phyloP scores from a whole-genome alignment of 805 yeast genomes.

The Ogataea glucozyma region DNA sequence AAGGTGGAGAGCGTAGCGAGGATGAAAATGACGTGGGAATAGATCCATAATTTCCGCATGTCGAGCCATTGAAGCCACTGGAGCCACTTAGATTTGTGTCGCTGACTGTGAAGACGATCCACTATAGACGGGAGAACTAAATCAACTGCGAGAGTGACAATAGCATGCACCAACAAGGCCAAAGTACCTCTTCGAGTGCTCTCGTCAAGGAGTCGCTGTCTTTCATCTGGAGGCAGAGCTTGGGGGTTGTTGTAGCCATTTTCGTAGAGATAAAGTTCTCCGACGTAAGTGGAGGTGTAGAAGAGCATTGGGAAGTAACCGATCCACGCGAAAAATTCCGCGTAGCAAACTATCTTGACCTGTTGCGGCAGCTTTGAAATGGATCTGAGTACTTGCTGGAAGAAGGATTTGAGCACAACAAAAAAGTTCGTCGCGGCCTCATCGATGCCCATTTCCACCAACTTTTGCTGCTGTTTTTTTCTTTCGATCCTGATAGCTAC shows the following conservation, averaged over 20 bases:
- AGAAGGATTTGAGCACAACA: slow-evolving; percentile 28
- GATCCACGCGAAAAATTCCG: slow-evolving; percentile 67
- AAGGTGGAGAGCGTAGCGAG: slow-evolving; percentile 49
- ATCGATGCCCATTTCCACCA: slow-evolving; percentile 40
- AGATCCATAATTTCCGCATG: slow-evolving; percentile 48
- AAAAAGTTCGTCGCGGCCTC: slow-evolving; percentile 24
- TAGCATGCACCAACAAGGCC: slow-evolving; percentile 52
- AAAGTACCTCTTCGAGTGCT: slow-evolving; percentile 52
- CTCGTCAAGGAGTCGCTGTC: slow-evolving; percentile 40
- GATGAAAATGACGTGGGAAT: slow-evolving; percentile 52
- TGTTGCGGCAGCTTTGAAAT: slow-evolving; percentile 48
- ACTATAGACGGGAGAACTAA: slow-evolving; percentile 46
- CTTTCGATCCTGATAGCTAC: slow-evolving; percentile 41
- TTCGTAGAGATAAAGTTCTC: slow-evolving; percentile 52
- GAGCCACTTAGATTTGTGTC: no score
- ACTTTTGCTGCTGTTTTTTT: slow-evolving; percentile 33
- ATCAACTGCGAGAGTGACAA: slow-evolving; percentile 47
- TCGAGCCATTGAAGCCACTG: slow-evolving; percentile 13
- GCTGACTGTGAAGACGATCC: no score
- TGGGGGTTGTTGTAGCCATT: slow-evolving; percentile 40
- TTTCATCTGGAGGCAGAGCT: slow-evolving; percentile 41
- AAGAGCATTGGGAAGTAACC: slow-evolving; percentile 68
- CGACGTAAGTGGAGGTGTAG: slow-evolving; percentile 66
- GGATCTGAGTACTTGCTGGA: slow-evolving; percentile 38
- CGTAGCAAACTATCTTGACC: slow-evolving; percentile 50